Conservation (phyloP, 768 basidiomycete species). For the Sistotremastrum niveocremeum region DNA sequence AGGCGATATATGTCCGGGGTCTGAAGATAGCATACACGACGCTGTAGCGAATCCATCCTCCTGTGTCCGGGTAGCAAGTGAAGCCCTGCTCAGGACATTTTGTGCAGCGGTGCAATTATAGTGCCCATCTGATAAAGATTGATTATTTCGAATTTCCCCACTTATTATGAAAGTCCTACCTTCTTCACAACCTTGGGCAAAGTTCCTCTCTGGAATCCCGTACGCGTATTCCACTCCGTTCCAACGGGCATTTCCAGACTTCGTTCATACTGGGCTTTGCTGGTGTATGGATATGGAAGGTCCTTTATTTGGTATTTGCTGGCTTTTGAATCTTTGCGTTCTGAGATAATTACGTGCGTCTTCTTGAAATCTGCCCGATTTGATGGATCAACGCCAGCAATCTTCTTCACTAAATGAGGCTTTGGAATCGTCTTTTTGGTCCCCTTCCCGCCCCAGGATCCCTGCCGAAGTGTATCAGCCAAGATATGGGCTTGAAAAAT, state of each 20-base stretch:
- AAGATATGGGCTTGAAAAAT: background rate
- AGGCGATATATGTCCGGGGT: no score
- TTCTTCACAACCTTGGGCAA: slow-evolving; percentile 81
- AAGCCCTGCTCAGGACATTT: background rate
- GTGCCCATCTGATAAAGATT: slow-evolving; percentile 12
- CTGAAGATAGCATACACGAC: no score
- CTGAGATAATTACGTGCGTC: slow-evolving; percentile 87
- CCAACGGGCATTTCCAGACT: slow-evolving; percentile 73
- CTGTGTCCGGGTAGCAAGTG: no score
- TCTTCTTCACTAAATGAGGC: slow-evolving; percentile 63
- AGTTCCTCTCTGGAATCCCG: slow-evolving; percentile 73
- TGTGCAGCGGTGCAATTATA: slow-evolving; percentile 11
- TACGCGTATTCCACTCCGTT: slow-evolving; percentile 85
- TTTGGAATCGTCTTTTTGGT: slow-evolving; percentile 44
- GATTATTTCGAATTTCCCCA: background rate
- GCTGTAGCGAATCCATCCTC: no score
- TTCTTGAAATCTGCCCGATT: slow-evolving; percentile 76
- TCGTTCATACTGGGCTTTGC: slow-evolving; percentile 83
- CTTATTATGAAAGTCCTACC: slow-evolving; percentile 25
- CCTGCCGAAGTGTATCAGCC: slow-evolving; percentile 31
- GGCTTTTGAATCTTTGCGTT: slow-evolving; percentile 91
- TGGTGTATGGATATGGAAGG: slow-evolving; percentile 89
- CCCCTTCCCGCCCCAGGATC: slow-evolving; percentile 84
- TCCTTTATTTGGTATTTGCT: slow-evolving; percentile 82
- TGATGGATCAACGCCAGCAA: slow-evolving; percentile 67